Base-by-base conservation (phyloP, 768 basidiomycete species). In the Tulasnella sp. region DNA sequence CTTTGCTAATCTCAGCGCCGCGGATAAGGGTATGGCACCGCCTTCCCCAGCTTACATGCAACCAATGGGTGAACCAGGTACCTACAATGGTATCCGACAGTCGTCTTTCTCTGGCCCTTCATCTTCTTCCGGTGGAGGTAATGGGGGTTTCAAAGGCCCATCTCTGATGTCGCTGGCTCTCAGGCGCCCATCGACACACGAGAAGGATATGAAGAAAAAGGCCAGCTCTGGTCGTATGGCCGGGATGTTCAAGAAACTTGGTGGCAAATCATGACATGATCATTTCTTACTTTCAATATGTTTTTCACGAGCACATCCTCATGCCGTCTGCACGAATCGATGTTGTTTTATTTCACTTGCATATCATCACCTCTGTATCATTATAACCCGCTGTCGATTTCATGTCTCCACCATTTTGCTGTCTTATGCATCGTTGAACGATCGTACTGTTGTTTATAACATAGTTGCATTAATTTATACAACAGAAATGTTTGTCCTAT, bases 201-300 rank as follows among this genome's bases (percentile, higher is more conserved):
- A 27, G 20, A 51, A 51, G 49, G 12, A 24, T 8, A 8, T 51
- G 15, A 51, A 51, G 49, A 41, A 51, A 31, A 51, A 51, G 29
- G 25, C 39, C 24, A 51, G 49, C 39, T 16, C 35, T 12, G 19
- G 41, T 27, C 31, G 19, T 25, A 29, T 51, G 25, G 49, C 37
- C 3, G 37, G 39, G 37, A 51, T 51, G 49, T 51, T 51, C 40
- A 51, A 51, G 39, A 51, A 51, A 34, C 27, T 51, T 16, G 39
- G 39, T 40, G n/a, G n/a, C n/a, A n/a, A n/a, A n/a, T n/a, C n/a
- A n/a, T n/a, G n/a, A n/a, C n/a, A n/a, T n/a, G n/a, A n/a, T n/a
- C n/a, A n/a, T n/a, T n/a, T n/a, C n/a, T n/a, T n/a, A n/a, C n/a
- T n/a, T n/a, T n/a, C n/a, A n/a, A n/a, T n/a, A n/a, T n/a, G n/a